Base-by-base conservation (phyloP, 2,329 filamentous ascomycete genomes). In the Gremmenia infestans region DNA sequence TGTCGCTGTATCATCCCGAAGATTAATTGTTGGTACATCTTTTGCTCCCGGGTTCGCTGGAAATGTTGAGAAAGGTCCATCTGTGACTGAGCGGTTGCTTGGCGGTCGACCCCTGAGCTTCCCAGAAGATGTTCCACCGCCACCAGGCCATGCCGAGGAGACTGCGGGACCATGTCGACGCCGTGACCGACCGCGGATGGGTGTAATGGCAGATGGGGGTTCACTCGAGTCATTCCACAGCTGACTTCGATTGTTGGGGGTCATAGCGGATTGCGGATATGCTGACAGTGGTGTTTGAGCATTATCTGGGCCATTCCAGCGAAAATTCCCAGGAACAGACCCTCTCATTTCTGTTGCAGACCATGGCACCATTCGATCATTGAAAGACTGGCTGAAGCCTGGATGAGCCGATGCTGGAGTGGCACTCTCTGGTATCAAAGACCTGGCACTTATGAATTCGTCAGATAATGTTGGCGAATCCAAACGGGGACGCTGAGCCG, bases 141-240 rank as follows among this genome's bases (percentile, higher is more conserved):
- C 82, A 60, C 83, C 83, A 54, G 87, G 84, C 92, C 92, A 97
- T 0, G 92, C 92, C 9, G 91, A 96, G 0, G 91, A 96, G 0
- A 96, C 90, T 6, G 89, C 91, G 0, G 91, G 88, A 0, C 91
- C 91, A 69, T 95, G 88, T 4, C 89, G 82, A 54, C 86, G 78
- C 53, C 81, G 72, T 5, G 77, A 71, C 56, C 81, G 78, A 2
- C 73, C 72, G 60, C 78, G 85, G 52, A 81, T 83, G 1, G 87
- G 84, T 4, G 86, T 88, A n/a, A 89, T 77, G 3, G 89, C 88
- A 0, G 90, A 91, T 49, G 80, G 84, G 9, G 89, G 87, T 60
- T 90, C 87, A 48, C 78, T 74, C 54, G 77, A 76, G 50, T 75
- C 76, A 52, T 68, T 68, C 62, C 76, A 67, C 35, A 69, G 42